Evolutionary conservation across 805 yeast genomes (phyloP).

Genomic region (Brettanomyces bruxellensis): DNA sequence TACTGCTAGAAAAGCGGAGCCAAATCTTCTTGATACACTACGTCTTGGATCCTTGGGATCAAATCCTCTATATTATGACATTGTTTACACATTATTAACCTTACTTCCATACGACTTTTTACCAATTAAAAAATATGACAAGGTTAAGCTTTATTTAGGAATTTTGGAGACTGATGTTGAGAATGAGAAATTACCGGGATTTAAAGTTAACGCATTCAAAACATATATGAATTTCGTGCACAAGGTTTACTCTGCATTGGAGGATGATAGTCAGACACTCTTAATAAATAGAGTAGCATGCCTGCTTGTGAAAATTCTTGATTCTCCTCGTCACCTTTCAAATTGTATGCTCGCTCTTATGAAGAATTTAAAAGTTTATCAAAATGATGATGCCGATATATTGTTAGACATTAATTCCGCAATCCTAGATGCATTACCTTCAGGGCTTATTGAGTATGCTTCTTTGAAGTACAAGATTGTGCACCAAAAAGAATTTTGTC

Average conservation of each 20-base stretch:
- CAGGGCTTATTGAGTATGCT: constrained; percentile 9
- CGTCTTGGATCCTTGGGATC: constrained; percentile 47
- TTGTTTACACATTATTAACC: constrained; percentile 9
- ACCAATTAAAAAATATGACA: constrained; percentile 4
- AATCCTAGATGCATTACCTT: constrained; percentile 17
- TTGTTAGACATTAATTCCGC: constrained; percentile 15
- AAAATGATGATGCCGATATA: constrained; percentile 12
- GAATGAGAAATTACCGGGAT: constrained; percentile 15
- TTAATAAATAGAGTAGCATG: constrained; percentile 7
- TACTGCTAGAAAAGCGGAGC: constrained; percentile 37
- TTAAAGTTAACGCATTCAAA: constrained; percentile 21
- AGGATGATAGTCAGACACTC: not conserved
- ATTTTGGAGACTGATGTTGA: constrained; percentile 14
- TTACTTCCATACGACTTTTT: constrained; percentile 16
- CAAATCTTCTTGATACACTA: constrained; percentile 37
- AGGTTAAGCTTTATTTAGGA: constrained; percentile 5
- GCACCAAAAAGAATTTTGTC: constrained; percentile 12
- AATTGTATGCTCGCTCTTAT: constrained; percentile 5
- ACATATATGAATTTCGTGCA: constrained; percentile 8
- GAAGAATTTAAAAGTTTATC: constrained; percentile 6
- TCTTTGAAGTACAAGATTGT: constrained; percentile 7
- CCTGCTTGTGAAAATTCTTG: constrained; percentile 10
- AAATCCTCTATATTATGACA: constrained; percentile 37
- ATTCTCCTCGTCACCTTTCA: constrained; percentile 10
- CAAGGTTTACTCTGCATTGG: not conserved